phyloP scores from a whole-genome alignment of 1,284 basidiomycete species.

The Papiliotrema fonsecae region DNA sequence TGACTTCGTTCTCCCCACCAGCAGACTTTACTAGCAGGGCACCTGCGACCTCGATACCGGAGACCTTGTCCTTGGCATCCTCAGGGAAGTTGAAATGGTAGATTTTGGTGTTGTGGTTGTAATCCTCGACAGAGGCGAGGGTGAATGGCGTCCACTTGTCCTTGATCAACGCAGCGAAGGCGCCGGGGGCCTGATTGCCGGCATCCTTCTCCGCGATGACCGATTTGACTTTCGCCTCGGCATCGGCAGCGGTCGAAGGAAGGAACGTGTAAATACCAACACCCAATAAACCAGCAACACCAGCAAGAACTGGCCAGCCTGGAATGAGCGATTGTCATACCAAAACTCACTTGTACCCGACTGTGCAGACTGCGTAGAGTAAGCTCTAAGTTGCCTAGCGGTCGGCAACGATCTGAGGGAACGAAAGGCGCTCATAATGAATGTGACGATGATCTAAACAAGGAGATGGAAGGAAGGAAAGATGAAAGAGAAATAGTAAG shows the following conservation, averaged over 20 bases:
- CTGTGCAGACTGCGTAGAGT: no score
- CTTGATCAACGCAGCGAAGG: constrained; percentile 30
- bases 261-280: constrained; percentile 2
- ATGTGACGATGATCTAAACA: no score
- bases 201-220: constrained; percentile 26
- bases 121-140: constrained; percentile 75
- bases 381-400: no score
- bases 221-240: constrained; percentile 16
- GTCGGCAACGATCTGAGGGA: no score
- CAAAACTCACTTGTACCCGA: no score
- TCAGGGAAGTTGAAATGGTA: constrained; percentile 82
- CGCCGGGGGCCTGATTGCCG: constrained; percentile 15
- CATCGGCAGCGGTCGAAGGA: constrained; percentile 9
- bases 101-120: constrained; percentile 86
- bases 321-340: no score
- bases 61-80: constrained; percentile 58
- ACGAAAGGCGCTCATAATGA: no score
- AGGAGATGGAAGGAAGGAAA: no score
- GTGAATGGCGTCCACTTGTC: constrained; percentile 54
- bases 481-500: no score
- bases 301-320: constrained; percentile 36
- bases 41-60: constrained; percentile 59
- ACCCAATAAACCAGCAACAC: constrained; percentile 33
- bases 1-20: constrained; percentile 47
- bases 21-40: constrained; percentile 54